phyloP scores from a whole-genome alignment of 1,284 basidiomycete species.

The Ustilago trichophora region DNA sequence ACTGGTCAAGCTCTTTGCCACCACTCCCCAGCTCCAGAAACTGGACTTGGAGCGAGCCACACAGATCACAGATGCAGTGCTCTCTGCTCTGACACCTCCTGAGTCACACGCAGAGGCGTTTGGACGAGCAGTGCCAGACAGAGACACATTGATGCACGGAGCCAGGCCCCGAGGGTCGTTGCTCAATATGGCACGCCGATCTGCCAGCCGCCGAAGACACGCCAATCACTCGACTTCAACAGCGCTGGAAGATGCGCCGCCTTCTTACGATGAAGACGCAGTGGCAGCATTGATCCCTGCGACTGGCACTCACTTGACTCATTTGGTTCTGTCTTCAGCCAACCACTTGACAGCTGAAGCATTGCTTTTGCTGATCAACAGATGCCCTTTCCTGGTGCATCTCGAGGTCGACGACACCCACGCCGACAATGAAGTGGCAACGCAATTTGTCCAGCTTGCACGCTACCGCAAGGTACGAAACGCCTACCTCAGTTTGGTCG shows the following conservation, averaged over 20 bases:
- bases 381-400: slow-evolving; percentile 46
- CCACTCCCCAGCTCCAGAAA: slow-evolving; percentile 76
- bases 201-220: slow-evolving; percentile 32
- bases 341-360: slow-evolving; percentile 27
- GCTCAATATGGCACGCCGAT: slow-evolving; percentile 22
- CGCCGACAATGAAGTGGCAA: slow-evolving; percentile 40
- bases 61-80: slow-evolving; percentile 77
- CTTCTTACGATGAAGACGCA: slow-evolving; percentile 26
- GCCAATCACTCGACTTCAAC: slow-evolving; percentile 10
- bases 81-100: slow-evolving; percentile 75
- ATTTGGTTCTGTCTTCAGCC: slow-evolving; percentile 74
- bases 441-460: slow-evolving; percentile 46
- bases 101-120: slow-evolving; percentile 41
- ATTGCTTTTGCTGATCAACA: slow-evolving; percentile 41
- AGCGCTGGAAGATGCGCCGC: slow-evolving; percentile 10
- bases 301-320: slow-evolving; percentile 76
- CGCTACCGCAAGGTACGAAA: slow-evolving; percentile 36
- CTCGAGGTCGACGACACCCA: slow-evolving; percentile 56
- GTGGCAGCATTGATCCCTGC: slow-evolving; percentile 37
- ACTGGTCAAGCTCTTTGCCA: slow-evolving; percentile 76
- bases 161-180: slow-evolving; percentile 25
- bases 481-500: slow-evolving; percentile 49
- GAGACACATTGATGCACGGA: slow-evolving; percentile 21
- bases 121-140: slow-evolving; percentile 24
- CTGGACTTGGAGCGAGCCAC: slow-evolving; percentile 85